Percentiles rank a stretch among this genome's conserved stretches.
These are phyloP conservation scores for Pythium vanterpoolii DNA, from an alignment of 352 stramenopile species.

Conservation along the genomic window DNA sequence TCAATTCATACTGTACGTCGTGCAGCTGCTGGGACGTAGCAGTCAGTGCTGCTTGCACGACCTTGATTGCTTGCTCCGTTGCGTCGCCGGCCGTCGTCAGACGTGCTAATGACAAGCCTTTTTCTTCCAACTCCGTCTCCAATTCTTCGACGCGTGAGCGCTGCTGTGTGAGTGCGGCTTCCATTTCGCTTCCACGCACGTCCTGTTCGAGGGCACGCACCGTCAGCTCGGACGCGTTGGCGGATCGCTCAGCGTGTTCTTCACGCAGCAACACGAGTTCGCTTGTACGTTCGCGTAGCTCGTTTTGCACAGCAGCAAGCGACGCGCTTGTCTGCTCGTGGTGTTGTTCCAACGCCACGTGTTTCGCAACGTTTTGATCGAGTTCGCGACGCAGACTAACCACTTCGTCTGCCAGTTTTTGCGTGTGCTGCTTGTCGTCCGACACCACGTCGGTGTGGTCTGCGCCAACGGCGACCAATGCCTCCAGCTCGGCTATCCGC, in stretches of 20 bases:
- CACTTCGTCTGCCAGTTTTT: neutral
- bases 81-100: neutral
- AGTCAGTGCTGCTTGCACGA: neutral
- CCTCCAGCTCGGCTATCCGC: constrained; percentile 3
- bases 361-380: neutral
- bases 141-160: neutral
- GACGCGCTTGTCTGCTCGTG: neutral
- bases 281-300: neutral
- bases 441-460: neutral
- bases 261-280: neutral
- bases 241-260: neutral
- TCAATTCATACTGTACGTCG: neutral
- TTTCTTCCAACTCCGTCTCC: neutral
- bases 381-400: neutral
- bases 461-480: neutral
- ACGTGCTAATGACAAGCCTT: neutral
- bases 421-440: neutral
- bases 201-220: too few relatives aligned
- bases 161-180: neutral
- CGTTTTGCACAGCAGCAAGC: neutral
- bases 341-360: neutral
- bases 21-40: neutral
- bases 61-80: neutral
- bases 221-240: neutral
- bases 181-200: too few relatives aligned